Evolutionary conservation across 169 alveolate species (phyloP).

Genomic region (Plasmodium reichenowi): DNA sequence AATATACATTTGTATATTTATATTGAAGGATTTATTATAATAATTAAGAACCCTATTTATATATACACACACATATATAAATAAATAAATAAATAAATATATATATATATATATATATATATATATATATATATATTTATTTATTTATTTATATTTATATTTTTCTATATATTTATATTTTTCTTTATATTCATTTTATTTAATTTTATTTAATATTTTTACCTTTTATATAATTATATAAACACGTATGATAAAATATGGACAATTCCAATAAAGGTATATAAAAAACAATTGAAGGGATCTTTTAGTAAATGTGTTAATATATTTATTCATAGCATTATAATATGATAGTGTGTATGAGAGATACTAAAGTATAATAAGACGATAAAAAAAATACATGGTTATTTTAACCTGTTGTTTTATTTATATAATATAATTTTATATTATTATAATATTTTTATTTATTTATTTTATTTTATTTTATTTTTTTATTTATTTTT

Average conservation of each 20-base stretch:
- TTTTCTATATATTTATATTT: not conserved
- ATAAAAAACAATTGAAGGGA: too few relatives aligned
- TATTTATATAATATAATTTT: too few relatives aligned
- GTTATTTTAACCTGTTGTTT: too few relatives aligned
- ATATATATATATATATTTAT: not conserved
- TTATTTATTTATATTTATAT: not conserved
- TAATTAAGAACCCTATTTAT: not conserved
- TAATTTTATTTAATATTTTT: not conserved
- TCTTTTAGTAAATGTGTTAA: too few relatives aligned
- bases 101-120: not conserved
- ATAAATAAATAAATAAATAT: not conserved
- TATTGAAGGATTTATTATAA: too few relatives aligned
- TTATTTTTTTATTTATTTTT: not conserved
- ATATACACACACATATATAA: not conserved
- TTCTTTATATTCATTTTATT: not conserved
- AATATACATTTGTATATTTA: not conserved
- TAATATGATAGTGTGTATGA: too few relatives aligned
- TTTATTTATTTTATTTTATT: too few relatives aligned
- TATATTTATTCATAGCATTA: too few relatives aligned
- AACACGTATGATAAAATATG: slow-evolving; percentile 25
- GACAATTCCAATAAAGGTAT: slow-evolving; percentile 31
- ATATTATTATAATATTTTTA: too few relatives aligned
- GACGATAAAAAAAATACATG: too few relatives aligned
- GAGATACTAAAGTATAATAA: too few relatives aligned
- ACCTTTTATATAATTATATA: not conserved